Percentiles rank a stretch among this genome's conserved stretches.
phyloP scores from a whole-genome alignment of 1,284 basidiomycete genomes.

The Abortiporus biennis region DNA sequence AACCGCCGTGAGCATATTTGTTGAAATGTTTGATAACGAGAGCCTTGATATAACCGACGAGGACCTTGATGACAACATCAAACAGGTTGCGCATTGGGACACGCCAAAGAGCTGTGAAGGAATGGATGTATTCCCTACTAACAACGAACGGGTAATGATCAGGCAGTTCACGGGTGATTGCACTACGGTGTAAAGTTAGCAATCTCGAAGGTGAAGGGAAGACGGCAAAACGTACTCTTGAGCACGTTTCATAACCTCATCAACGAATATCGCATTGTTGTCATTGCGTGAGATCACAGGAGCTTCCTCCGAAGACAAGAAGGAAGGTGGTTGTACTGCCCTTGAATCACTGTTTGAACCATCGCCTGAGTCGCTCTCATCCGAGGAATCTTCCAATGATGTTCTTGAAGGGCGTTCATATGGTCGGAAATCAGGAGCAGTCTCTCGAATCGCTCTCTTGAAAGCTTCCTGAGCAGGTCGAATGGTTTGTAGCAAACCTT shows the following conservation, averaged over 20 bases:
- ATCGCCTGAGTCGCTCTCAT: neutral
- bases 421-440: slow-evolving; percentile 40
- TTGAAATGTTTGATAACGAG: slow-evolving; percentile 42
- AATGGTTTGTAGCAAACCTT: slow-evolving; percentile 47
- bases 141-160: slow-evolving; percentile 57
- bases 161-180: slow-evolving; percentile 59
- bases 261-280: slow-evolving; percentile 34
- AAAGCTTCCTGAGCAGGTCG: slow-evolving; percentile 42
- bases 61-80: slow-evolving; percentile 30
- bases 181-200: slow-evolving; percentile 29
- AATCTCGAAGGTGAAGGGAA: slow-evolving; percentile 34
- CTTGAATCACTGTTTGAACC: neutral
- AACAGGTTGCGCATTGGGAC: slow-evolving; percentile 42
- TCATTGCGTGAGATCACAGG: neutral
- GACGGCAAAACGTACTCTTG: slow-evolving; percentile 30
- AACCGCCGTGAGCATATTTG: slow-evolving; percentile 42
- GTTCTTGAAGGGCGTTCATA: slow-evolving; percentile 3
- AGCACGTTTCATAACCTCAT: slow-evolving; percentile 45
- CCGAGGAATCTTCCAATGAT: too few relatives aligned
- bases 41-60: slow-evolving; percentile 31
- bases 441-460: slow-evolving; percentile 34
- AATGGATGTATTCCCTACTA: slow-evolving; percentile 38
- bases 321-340: slow-evolving; percentile 18
- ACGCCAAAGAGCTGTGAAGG: slow-evolving; percentile 41
- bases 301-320: slow-evolving; percentile 22